Conservation (phyloP, 2,329 filamentous ascomycete species). For the Aspergillus vadensis region DNA sequence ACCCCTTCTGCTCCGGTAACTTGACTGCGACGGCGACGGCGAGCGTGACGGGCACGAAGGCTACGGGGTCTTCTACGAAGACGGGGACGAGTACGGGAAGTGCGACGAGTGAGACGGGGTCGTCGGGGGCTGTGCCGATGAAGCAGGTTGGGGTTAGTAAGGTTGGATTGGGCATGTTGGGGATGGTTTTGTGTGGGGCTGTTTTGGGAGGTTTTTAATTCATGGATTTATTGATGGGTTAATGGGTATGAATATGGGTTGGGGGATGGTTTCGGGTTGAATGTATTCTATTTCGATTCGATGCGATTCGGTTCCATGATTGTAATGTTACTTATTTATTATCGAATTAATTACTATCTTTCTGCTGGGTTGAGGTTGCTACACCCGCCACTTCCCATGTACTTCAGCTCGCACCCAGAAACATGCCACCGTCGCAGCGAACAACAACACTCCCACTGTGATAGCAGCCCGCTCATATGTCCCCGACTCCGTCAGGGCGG, state of each 20-base stretch:
- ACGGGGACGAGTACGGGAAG: constrained; percentile 1
- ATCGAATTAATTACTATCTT: no score
- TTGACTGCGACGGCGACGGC: constrained; percentile 45
- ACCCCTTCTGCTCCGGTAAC: constrained; percentile 51
- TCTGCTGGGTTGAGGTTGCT: neutral
- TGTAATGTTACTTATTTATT: neutral
- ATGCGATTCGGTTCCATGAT: neutral
- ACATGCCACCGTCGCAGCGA: constrained; percentile 20
- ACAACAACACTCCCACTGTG: constrained; percentile 29
- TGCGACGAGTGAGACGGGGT: neutral
- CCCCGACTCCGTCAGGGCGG: constrained; percentile 21
- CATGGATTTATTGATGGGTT: neutral
- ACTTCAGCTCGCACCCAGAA: constrained; percentile 4
- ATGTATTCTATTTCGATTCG: neutral
- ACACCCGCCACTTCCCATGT: neutral
- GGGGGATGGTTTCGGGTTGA: neutral
- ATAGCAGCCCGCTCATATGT: constrained; percentile 30
- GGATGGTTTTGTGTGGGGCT: neutral
- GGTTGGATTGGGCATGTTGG: neutral
- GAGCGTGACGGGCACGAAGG: constrained; percentile 35
- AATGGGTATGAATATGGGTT: neutral
- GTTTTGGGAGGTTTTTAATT: neutral
- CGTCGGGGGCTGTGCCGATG: neutral
- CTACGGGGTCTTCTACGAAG: constrained; percentile 11
- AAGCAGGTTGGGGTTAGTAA: neutral